Conservation (phyloP, 345 rosid genomes). For the Litchi chinensis region DNA sequence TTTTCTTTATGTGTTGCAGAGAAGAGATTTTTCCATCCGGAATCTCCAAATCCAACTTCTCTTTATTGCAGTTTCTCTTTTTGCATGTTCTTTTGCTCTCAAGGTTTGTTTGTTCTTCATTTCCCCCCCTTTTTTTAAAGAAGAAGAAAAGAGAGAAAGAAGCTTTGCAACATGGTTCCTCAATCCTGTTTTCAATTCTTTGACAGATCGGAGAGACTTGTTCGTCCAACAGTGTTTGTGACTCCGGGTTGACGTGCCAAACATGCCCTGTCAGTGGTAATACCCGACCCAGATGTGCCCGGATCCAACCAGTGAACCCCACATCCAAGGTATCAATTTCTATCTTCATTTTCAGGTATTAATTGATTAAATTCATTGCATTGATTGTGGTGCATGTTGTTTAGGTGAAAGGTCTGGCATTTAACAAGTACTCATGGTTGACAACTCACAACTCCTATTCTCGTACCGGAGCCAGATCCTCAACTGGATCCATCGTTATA, state of each 20-base stretch:
- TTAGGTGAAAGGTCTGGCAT: slow-evolving; percentile 83
- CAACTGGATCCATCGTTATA: slow-evolving; percentile 43
- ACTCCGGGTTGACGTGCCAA: slow-evolving; percentile 78
- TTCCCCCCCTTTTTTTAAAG: no score
- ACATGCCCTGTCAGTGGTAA: slow-evolving; percentile 71
- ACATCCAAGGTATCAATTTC: slow-evolving; percentile 60
- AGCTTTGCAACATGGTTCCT: no score
- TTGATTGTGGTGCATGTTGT: slow-evolving; percentile 23
- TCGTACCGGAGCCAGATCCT: slow-evolving; percentile 44
- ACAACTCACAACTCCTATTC: slow-evolving; percentile 92
- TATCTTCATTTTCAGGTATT: neutral
- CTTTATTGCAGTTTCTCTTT: slow-evolving; percentile 25
- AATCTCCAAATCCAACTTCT: slow-evolving; percentile 24
- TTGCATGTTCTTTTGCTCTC: slow-evolving; percentile 31
- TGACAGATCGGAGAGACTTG: slow-evolving; percentile 89
- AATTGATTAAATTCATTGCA: neutral
- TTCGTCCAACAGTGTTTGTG: slow-evolving; percentile 55
- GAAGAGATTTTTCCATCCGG: neutral
- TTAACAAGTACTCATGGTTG: slow-evolving; percentile 87
- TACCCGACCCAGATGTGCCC: slow-evolving; percentile 74
- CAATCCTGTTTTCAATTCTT: neutral
- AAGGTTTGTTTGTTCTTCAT: slow-evolving; percentile 26
- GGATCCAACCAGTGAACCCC: slow-evolving; percentile 69
- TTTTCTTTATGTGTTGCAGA: slow-evolving; percentile 24
- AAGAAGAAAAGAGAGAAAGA: no score